Evolutionary conservation across 768 basidiomycete species (phyloP), one percentile per base, ranked within the genome.

Genomic region (Trametes punicea): DNA sequence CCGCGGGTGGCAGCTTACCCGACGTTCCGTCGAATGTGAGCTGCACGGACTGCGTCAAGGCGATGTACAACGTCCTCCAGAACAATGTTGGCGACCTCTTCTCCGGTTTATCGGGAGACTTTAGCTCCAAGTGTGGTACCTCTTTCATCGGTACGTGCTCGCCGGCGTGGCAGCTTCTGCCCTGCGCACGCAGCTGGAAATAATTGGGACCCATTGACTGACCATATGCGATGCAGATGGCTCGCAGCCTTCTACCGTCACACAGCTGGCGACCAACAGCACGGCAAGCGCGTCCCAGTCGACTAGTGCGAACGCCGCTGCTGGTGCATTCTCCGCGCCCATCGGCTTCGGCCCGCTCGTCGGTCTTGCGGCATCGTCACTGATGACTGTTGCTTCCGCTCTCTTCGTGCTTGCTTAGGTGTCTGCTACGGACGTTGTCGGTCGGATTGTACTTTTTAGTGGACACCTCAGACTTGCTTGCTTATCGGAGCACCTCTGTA

Each of bases 1-100:
- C 69, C 31, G 31, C 49, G 21, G 45, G 25, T 6, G 62, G 57
- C 9, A 51, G 57, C 15, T 34, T 64, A 13, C 61, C 67, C 20
- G 57, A 48, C 46, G 27, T 69, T 16, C 64, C 66, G 9, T 42
- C 61, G 21, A 64, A 61, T 49, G 57, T 63, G 23, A 63, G 64
- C 29, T 75, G 74, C 64, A 65, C 68, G 49, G 64, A 68, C 57
- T 75, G 74, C 66, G 63, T 58, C 56, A 68, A 73, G 65, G 64
- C 55, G 41, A 62, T 63, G 23, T 72, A 64, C 65, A 65, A 67
- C 62, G 51, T 70, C 47, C 25, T 71, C 52, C 45, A 60, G 47
- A 15, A 50, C 46, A 40, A 64, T n/a, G 56, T 60, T 46, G 67
- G 68, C 34, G 56, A 46, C 36, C 41, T 68, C 31, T 36, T 65